Evolutionary conservation across 192 early-diverging fungal genomes (phyloP).

Genomic region (Backusella parvicylindrica): DNA sequence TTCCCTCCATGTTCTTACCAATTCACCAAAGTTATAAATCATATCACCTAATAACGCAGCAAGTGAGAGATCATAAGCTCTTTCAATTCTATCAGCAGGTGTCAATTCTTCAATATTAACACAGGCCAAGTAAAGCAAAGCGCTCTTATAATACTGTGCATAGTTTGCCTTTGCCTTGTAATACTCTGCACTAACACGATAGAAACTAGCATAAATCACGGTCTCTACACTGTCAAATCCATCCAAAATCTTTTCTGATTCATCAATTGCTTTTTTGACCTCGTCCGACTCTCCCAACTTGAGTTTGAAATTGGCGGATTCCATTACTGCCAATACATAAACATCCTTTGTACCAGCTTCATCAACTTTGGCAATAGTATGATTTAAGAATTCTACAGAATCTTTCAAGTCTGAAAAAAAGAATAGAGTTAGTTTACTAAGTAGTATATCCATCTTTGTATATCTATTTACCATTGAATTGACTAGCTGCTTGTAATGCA

Average conservation of each 20-base stretch:
- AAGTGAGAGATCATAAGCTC: conserved; percentile 89
- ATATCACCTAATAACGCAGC: conserved; percentile 91
- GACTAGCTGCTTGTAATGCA: conserved; percentile 70
- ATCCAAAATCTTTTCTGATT: conserved; percentile 83
- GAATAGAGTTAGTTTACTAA: background rate
- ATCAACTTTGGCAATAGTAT: conserved; percentile 69
- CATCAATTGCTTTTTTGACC: conserved; percentile 82
- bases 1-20: conserved; percentile 54
- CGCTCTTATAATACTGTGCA: conserved; percentile 93
- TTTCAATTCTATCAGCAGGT: conserved; percentile 71
- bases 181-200: conserved; percentile 93
- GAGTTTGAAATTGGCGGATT: conserved; percentile 83
- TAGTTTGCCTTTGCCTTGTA: conserved; percentile 95
- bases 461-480: conserved; percentile 59
- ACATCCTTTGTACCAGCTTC: conserved; percentile 73
- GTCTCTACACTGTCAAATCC: conserved; percentile 72
- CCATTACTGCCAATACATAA: conserved; percentile 80
- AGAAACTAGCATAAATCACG: conserved; percentile 90
- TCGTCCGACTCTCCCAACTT: conserved; percentile 74
- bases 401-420: conserved; percentile 53
- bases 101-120: conserved; percentile 81
- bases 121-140: conserved; percentile 91
- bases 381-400: conserved; percentile 73
- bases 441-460: background rate
- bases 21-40: conserved; percentile 99